Percentiles rank a stretch among this genome's conserved stretches.
These are phyloP conservation scores for Alloteropsis semialata DNA, from an alignment of 176 grass and related monocot species.

Conservation along the genomic window DNA sequence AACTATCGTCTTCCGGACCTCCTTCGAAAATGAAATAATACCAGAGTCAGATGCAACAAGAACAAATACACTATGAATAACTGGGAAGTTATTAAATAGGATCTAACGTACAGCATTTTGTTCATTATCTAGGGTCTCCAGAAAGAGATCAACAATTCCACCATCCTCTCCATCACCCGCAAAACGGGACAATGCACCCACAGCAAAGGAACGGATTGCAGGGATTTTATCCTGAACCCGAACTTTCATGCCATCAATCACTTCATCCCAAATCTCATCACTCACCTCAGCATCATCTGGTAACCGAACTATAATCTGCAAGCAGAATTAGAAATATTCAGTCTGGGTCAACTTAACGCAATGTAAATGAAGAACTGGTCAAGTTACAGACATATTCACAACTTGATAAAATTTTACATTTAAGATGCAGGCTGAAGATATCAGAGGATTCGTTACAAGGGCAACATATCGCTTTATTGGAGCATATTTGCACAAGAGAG, in stretches of 20 bases:
- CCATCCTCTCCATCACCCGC: slow-evolving; percentile 59
- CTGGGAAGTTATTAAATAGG: background rate
- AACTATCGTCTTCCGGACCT: slow-evolving; percentile 69
- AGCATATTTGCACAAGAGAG: background rate
- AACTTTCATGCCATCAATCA: slow-evolving; percentile 75
- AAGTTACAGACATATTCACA: background rate
- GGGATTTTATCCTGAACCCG: slow-evolving; percentile 71
- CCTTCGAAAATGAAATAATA: slow-evolving; percentile 44
- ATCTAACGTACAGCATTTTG: slow-evolving; percentile 70
- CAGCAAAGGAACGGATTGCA: slow-evolving; percentile 61
- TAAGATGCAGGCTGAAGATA: background rate
- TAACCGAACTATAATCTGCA: slow-evolving; percentile 76
- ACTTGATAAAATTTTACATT: background rate
- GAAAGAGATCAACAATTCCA: slow-evolving; percentile 66
- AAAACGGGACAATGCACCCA: slow-evolving; percentile 77
- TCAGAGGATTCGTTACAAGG: background rate
- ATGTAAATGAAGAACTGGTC: background rate
- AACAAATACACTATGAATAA: background rate
- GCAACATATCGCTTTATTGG: background rate
- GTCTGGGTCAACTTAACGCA: background rate
- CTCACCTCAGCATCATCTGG: slow-evolving; percentile 81
- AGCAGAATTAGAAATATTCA: slow-evolving; percentile 7
- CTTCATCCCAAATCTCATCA: slow-evolving; percentile 82
- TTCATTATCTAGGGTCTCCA: slow-evolving; percentile 61
- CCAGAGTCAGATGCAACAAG: slow-evolving; percentile 7